Conservation (phyloP, 192 early-diverging fungal genomes). For the Coemansia sp. region DNA sequence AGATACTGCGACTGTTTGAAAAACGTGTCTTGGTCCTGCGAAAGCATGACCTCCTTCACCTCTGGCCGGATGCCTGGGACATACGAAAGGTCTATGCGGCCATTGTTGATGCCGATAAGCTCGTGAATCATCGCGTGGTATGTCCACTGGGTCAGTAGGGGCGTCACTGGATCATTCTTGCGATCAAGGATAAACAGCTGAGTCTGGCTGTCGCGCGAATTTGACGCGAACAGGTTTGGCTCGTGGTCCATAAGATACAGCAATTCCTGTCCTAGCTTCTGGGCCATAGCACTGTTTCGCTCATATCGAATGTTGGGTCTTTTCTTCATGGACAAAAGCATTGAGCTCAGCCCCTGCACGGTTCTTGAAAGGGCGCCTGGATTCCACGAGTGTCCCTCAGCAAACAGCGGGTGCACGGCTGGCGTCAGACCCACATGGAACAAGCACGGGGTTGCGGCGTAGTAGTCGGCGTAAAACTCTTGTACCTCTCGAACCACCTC, state of each 20-base stretch:
- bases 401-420: slow-evolving; percentile 68
- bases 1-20: slow-evolving; percentile 89
- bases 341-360: slow-evolving; percentile 75
- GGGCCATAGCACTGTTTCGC: slow-evolving; percentile 77
- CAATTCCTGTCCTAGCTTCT: slow-evolving; percentile 76
- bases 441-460: slow-evolving; percentile 79
- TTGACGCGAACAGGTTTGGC: slow-evolving; percentile 36
- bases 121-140: slow-evolving; percentile 99
- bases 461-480: slow-evolving; percentile 94
- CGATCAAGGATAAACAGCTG: slow-evolving; percentile 93
- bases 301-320: slow-evolving; percentile 93
- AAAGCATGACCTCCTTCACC: slow-evolving; percentile 91
- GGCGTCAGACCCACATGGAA: slow-evolving; percentile 77
- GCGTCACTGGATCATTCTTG: slow-evolving; percentile 93
- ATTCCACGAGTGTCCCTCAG: slow-evolving; percentile 80
- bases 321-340: slow-evolving; percentile 86
- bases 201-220: slow-evolving; percentile 71
- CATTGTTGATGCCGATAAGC: slow-evolving; percentile 89
- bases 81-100: slow-evolving; percentile 87
- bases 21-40: slow-evolving; percentile 88
- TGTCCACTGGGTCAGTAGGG: slow-evolving; percentile 95
- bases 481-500: slow-evolving; percentile 95
- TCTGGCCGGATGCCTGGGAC: slow-evolving; percentile 82
- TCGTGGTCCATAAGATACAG: slow-evolving; percentile 54
- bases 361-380: slow-evolving; percentile 71